A percentile compares a stretch with the other conserved stretches of the same genome.
These are phyloP conservation scores for Butyriboletus appendiculatus DNA, from an alignment of 1,284 basidiomycete genomes.

Conservation along the genomic window DNA sequence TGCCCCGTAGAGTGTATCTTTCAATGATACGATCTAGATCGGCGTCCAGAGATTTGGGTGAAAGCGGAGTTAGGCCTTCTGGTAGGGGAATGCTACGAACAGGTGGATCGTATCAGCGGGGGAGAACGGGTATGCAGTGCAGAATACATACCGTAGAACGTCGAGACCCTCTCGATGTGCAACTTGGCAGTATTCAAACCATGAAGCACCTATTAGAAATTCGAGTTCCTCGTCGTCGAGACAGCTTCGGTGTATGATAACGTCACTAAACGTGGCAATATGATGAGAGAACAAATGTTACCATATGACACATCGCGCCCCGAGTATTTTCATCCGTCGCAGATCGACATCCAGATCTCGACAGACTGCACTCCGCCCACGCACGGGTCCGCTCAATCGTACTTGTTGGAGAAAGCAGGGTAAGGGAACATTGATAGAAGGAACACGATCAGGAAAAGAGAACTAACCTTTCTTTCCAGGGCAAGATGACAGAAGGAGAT, in stretches of 20 bases:
- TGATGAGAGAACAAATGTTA: constrained; percentile 29
- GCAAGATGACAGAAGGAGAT: constrained; percentile 88
- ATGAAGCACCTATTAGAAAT: constrained; percentile 77
- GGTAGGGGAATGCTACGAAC: constrained; percentile 79
- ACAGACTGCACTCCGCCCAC: constrained; percentile 83
- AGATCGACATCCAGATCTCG: constrained; percentile 83
- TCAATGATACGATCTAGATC: constrained; percentile 73
- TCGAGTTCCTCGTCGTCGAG: constrained; percentile 86
- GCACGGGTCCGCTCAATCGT: constrained; percentile 78
- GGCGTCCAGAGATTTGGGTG: constrained; percentile 63
- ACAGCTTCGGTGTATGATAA: constrained; percentile 52
- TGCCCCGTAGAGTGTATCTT: constrained; percentile 75
- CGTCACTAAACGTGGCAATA: neutral
- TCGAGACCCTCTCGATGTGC: constrained; percentile 73
- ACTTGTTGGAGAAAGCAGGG: constrained; percentile 45
- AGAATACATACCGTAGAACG: constrained; percentile 54
- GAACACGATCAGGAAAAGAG: neutral
- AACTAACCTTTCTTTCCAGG: constrained; percentile 88
- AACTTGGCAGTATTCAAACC: constrained; percentile 70
- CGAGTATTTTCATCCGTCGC: constrained; percentile 71
- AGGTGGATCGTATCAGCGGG: constrained; percentile 1
- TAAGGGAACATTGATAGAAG: neutral
- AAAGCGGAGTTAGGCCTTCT: constrained; percentile 85
- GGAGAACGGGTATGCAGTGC: neutral
- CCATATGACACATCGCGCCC: constrained; percentile 86